Percentiles rank a stretch among this genome's conserved stretches.
Evolutionary conservation across 2,329 filamentous ascomycete genomes (phyloP).

Genomic region (Alternaria sp.): DNA sequence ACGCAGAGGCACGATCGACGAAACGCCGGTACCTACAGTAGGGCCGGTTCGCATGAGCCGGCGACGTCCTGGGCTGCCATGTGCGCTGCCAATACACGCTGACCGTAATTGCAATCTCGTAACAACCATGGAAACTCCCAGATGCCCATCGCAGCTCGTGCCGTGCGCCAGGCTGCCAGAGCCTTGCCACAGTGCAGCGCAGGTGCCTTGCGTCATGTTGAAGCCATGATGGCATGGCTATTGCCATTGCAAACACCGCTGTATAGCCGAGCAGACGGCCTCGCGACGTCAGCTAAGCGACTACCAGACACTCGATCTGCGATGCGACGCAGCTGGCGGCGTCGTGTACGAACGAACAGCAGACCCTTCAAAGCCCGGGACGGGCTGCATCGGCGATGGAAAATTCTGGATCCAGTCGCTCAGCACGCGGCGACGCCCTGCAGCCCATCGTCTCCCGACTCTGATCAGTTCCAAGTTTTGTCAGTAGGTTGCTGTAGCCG

Average conservation of each 20-base stretch:
- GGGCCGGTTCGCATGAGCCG: constrained; percentile 14
- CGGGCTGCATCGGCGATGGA: constrained; percentile 7
- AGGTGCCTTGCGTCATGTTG: background rate
- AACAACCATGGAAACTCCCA: background rate
- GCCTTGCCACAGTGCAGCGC: background rate
- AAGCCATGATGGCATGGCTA: background rate
- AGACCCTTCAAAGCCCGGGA: background rate
- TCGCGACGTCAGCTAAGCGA: background rate
- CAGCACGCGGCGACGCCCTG: background rate
- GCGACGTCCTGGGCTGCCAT: background rate
- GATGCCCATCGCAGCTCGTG: background rate
- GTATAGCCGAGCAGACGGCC: background rate
- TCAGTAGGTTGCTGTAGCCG: background rate
- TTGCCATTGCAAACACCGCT: background rate
- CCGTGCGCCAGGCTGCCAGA: background rate
- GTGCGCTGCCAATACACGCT: background rate
- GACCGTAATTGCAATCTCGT: background rate
- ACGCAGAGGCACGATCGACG: constrained; percentile 7
- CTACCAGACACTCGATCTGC: constrained; percentile 16
- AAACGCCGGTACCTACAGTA: constrained; percentile 16
- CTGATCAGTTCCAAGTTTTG: background rate
- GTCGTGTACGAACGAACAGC: background rate
- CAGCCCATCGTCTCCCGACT: background rate
- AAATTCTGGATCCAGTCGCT: background rate
- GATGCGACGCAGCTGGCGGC: constrained; percentile 18